Evolutionary conservation across 192 early-diverging fungal species (phyloP).

Genomic region (Backusella luteola): DNA sequence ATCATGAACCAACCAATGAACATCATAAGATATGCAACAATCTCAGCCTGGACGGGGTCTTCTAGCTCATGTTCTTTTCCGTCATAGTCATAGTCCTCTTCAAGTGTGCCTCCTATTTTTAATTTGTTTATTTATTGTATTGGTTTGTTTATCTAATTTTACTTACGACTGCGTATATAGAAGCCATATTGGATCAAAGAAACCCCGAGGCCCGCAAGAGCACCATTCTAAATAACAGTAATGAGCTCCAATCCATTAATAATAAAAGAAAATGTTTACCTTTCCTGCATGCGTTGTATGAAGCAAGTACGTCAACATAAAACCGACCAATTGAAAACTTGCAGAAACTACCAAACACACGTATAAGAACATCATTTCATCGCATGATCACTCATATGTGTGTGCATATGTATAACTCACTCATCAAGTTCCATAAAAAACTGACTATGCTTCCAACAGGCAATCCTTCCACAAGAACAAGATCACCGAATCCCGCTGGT

Average conservation of each 20-base stretch:
- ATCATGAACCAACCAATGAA: slow-evolving; percentile 70
- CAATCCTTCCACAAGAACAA: slow-evolving; percentile 86
- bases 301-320: slow-evolving; percentile 84
- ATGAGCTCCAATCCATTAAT: background rate
- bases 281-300: slow-evolving; percentile 85
- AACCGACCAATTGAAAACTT: slow-evolving; percentile 76
- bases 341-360: slow-evolving; percentile 53
- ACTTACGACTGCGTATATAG: slow-evolving; percentile 51
- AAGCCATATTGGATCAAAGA: slow-evolving; percentile 75
- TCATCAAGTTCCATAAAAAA: slow-evolving; percentile 76
- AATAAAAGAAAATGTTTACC: slow-evolving; percentile 16
- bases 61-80: slow-evolving; percentile 20
- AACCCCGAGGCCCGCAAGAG: slow-evolving; percentile 72
- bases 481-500: slow-evolving; percentile 66
- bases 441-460: slow-evolving; percentile 76
- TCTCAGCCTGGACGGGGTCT: slow-evolving; percentile 1
- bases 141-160: background rate
- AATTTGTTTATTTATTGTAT: background rate
- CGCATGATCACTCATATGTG: background rate
- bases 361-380: background rate
- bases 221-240: slow-evolving; percentile 49
- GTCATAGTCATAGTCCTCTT: slow-evolving; percentile 27
- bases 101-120: slow-evolving; percentile 28
- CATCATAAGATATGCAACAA: slow-evolving; percentile 69
- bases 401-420: background rate